Percentiles rank a stretch among this genome's conserved stretches.
Conservation (phyloP, 805 yeast species). For the Metschnikowia similis region DNA sequence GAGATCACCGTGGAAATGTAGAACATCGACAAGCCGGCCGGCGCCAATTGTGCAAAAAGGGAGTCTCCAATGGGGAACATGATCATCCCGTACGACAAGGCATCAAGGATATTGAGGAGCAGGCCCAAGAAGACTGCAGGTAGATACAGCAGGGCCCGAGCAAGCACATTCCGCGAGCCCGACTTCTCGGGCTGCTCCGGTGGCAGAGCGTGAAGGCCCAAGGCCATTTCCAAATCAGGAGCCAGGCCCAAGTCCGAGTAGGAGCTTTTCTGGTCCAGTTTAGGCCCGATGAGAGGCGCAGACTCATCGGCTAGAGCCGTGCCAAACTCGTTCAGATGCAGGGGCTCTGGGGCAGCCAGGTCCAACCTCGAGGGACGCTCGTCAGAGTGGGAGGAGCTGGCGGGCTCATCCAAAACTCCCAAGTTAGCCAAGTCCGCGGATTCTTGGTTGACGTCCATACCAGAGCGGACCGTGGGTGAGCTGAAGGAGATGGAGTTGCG, state of each 20-base stretch:
- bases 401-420: slow-evolving; percentile 43
- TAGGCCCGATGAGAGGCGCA: background rate
- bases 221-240: slow-evolving; percentile 6
- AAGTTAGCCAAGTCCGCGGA: slow-evolving; percentile 54
- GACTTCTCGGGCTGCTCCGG: background rate
- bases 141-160: slow-evolving; percentile 43
- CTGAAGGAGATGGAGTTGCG: slow-evolving; percentile 23
- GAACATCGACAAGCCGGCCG: slow-evolving; percentile 90
- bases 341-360: no score
- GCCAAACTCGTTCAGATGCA: no score
- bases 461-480: slow-evolving; percentile 46
- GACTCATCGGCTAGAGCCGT: background rate
- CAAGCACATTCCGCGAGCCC: slow-evolving; percentile 8
- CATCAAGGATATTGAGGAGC: slow-evolving; percentile 83
- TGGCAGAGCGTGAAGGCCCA: slow-evolving; percentile 9
- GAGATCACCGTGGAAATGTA: slow-evolving; percentile 88
- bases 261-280: slow-evolving; percentile 4
- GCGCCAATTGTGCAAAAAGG: slow-evolving; percentile 71
- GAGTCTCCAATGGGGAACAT: slow-evolving; percentile 88
- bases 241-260: background rate
- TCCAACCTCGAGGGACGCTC: background rate
- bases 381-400: slow-evolving; percentile 10
- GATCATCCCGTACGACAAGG: slow-evolving; percentile 95
- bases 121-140: slow-evolving; percentile 89
- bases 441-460: slow-evolving; percentile 50